Evolutionary conservation across 2,329 filamentous ascomycete species (phyloP), one percentile per base, ranked within the genome.

Genomic region (Calonectria pteridis): DNA sequence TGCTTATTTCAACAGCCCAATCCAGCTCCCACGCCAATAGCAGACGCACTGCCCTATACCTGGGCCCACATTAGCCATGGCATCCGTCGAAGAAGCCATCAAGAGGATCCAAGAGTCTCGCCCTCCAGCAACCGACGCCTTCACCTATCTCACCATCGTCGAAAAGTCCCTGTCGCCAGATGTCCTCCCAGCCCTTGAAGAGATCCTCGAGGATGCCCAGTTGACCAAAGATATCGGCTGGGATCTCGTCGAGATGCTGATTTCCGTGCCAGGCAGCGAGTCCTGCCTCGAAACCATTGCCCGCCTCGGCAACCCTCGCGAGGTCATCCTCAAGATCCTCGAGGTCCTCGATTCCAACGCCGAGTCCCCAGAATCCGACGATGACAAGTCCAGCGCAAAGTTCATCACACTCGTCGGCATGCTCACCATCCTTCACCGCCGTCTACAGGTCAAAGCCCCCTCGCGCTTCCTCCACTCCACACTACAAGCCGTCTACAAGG

Each of bases 261-360:
- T 95, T 29, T 88, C 91, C 43, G 85, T 95, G 6, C 88, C 93
- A 1, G 91, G 89, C 16, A 93, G 92, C n/a, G 92, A 94, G 77
- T 84, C 88, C 59, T 95, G 94, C 81, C 87, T 96, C 20, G 90
- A 93, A 81, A 94, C 93, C 35, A 92, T 96, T 67, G 94, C 94
- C 37, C 90, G 92, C 29, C 88, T 95, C 49, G 94, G 94, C 65
- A 97, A 96, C 81, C 94, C 94, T 1, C 88, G 94, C 65, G 94
- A 97, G 83, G 93, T 95, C 58, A 93, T 96, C 73, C 87, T 97
- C 78, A 96, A 96, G 82, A 91, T 95, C 35, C 92, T 94, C 31
- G 94, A 96, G 82, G 90, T 91, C 18, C 86, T 97, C 74, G 91
- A 93, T 66, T 82, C 84, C 53, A 81, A 82, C 46, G 85, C 87